Percentiles rank a stretch among this genome's conserved stretches.
These are phyloP conservation scores for Kluyveromyces dobzhanskii DNA, from an alignment of 805 yeast species.

Conservation along the genomic window DNA sequence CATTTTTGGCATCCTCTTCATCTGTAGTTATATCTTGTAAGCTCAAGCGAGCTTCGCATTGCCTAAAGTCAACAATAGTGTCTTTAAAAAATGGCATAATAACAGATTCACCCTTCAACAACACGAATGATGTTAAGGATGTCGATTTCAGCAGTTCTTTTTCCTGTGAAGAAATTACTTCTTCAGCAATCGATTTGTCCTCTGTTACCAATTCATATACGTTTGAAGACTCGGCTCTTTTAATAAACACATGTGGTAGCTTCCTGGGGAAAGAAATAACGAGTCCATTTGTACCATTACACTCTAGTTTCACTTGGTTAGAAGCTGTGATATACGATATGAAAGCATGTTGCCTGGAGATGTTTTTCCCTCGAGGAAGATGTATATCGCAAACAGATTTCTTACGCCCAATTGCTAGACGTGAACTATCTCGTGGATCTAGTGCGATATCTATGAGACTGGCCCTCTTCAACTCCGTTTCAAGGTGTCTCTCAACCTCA, in stretches of 20 bases:
- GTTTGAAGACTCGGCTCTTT: constrained; percentile 12
- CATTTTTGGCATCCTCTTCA: constrained; percentile 41
- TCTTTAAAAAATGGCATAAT: constrained; percentile 56
- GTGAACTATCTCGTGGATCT: constrained; percentile 13
- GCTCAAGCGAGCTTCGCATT: constrained; percentile 45
- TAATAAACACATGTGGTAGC: constrained; percentile 28
- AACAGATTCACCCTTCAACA: constrained; percentile 56
- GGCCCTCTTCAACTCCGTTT: not conserved
- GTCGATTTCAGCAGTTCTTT: constrained; percentile 14
- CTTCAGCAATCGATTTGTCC: constrained; percentile 6
- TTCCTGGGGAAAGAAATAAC: constrained; percentile 52
- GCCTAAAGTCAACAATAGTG: constrained; percentile 54
- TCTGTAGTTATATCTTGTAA: constrained; percentile 41
- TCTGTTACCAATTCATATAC: constrained; percentile 20
- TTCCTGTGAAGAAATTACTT: constrained; percentile 1
- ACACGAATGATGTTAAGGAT: constrained; percentile 23
- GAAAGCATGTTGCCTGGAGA: constrained; percentile 29
- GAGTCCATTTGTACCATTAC: constrained; percentile 80
- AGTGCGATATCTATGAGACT: constrained; percentile 10
- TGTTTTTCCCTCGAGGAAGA: constrained; percentile 25
- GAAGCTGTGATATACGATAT: constrained; percentile 33
- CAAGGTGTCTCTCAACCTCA: constrained; percentile 7
- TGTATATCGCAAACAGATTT: constrained; percentile 23
- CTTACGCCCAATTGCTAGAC: constrained; percentile 26
- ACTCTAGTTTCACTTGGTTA: constrained; percentile 45